These are phyloP conservation scores for Colletotrichum sp. DNA, from an alignment of 2,329 filamentous ascomycete species.

Conservation along the genomic window DNA sequence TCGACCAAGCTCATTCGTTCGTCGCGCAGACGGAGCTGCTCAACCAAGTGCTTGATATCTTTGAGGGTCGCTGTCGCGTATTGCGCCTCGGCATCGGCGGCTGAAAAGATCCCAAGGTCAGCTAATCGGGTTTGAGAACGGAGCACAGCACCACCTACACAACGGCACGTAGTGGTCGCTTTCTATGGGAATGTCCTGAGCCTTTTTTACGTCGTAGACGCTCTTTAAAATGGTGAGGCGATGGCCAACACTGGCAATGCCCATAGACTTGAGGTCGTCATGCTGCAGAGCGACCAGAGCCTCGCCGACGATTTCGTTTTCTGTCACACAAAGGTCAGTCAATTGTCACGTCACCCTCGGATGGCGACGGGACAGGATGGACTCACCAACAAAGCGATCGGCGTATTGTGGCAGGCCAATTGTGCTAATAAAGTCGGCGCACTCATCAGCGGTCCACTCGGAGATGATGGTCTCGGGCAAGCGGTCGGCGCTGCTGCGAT, in stretches of 20 bases:
- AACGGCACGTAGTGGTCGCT: constrained; percentile 92
- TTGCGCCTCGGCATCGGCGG: constrained; percentile 86
- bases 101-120: constrained; percentile 49
- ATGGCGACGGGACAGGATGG: background rate
- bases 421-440: constrained; percentile 84
- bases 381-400: constrained; percentile 81
- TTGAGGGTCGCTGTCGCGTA: constrained; percentile 90
- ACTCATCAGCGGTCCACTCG: constrained; percentile 86
- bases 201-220: constrained; percentile 95
- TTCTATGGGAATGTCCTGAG: constrained; percentile 89
- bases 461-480: constrained; percentile 78
- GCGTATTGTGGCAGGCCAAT: constrained; percentile 85
- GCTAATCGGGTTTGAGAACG: background rate
- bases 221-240: constrained; percentile 93
- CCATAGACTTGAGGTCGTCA: constrained; percentile 94
- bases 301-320: constrained; percentile 94
- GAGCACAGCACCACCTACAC: constrained; percentile 63
- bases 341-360: background rate
- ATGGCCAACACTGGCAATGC: constrained; percentile 90
- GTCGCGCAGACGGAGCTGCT: constrained; percentile 87
- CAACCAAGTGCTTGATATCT: constrained; percentile 89
- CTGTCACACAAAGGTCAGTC: constrained; percentile 47
- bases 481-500: constrained; percentile 67
- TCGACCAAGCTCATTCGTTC: constrained; percentile 87
- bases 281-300: constrained; percentile 88